Conservation (phyloP, 768 basidiomycete species). For the Suillus hirtellus region DNA sequence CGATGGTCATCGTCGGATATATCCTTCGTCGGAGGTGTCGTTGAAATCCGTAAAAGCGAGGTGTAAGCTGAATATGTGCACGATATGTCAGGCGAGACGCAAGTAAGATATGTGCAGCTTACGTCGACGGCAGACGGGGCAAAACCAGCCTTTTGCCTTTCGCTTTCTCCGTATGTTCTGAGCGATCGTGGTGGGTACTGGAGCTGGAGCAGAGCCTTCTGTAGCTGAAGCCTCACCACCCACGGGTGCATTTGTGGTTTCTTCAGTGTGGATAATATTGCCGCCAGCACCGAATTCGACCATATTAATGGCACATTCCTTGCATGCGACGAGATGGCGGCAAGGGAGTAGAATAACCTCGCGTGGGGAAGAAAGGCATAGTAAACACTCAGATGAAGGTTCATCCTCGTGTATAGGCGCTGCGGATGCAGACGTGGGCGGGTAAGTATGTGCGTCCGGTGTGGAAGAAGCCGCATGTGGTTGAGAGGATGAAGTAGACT, state of each 20-base stretch:
- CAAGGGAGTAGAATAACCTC: constrained; percentile 94
- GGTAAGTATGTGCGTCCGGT: constrained; percentile 45
- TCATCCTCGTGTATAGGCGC: constrained; percentile 54
- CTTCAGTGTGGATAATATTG: constrained; percentile 63
- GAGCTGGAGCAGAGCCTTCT: constrained; percentile 13
- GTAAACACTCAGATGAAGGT: constrained; percentile 84
- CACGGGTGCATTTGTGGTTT: constrained; percentile 31
- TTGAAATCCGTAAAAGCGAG: constrained; percentile 81
- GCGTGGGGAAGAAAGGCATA: constrained; percentile 85
- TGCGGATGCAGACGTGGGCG: constrained; percentile 36
- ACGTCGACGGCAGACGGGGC: constrained; percentile 96
- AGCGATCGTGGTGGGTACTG: constrained; percentile 24
- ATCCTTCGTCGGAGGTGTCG: constrained; percentile 53
- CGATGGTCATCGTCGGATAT: constrained; percentile 33
- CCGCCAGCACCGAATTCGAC: constrained; percentile 96
- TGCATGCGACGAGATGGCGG: constrained; percentile 91
- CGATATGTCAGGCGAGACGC: constrained; percentile 7
- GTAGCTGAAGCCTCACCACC: constrained; percentile 24
- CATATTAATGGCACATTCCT: constrained; percentile 96
- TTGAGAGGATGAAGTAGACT: constrained; percentile 37
- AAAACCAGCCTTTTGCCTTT: constrained; percentile 97
- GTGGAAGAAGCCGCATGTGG: constrained; percentile 42
- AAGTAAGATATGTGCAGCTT: constrained; percentile 34
- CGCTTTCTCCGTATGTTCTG: constrained; percentile 71
- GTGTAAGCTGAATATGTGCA: constrained; percentile 65